Conservation (phyloP, 768 basidiomycete species). For the Mycena haematopus region DNA sequence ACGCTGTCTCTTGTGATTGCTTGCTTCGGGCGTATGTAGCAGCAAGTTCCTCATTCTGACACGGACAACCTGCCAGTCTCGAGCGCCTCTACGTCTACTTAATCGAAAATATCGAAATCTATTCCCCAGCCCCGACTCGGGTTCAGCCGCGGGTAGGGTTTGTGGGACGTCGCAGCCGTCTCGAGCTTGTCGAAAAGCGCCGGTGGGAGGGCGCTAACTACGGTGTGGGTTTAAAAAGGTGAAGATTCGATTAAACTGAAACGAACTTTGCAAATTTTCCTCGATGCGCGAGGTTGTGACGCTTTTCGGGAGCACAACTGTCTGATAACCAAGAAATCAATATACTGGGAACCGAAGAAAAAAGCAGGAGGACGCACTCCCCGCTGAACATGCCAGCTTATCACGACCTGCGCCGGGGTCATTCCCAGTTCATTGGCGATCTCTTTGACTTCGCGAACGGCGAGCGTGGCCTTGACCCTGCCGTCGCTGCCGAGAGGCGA, state of each 20-base stretch:
- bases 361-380: conserved; percentile 55
- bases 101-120: conserved; percentile 68
- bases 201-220: conserved; percentile 47
- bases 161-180: conserved; percentile 57
- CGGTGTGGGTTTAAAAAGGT: background rate
- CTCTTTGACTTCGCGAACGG: conserved; percentile 64
- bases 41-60: no score
- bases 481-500: conserved; percentile 74
- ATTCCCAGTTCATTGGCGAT: conserved; percentile 69
- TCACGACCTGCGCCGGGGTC: conserved; percentile 76
- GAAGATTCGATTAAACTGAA: background rate
- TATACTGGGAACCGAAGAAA: background rate
- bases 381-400: conserved; percentile 80
- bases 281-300: conserved; percentile 70
- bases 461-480: conserved; percentile 62
- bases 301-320: conserved; percentile 78
- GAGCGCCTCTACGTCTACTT: no score
- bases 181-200: conserved; percentile 54
- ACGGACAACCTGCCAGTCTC: no score
- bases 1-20: no score
- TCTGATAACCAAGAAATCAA: conserved; percentile 42
- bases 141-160: conserved; percentile 61
- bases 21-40: no score
- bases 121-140: conserved; percentile 68
- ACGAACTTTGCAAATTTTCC: conserved; percentile 70